These are phyloP conservation scores for Yamadazyma sp. DNA, from an alignment of 1,139 yeast genomes.

Conservation along the genomic window DNA sequence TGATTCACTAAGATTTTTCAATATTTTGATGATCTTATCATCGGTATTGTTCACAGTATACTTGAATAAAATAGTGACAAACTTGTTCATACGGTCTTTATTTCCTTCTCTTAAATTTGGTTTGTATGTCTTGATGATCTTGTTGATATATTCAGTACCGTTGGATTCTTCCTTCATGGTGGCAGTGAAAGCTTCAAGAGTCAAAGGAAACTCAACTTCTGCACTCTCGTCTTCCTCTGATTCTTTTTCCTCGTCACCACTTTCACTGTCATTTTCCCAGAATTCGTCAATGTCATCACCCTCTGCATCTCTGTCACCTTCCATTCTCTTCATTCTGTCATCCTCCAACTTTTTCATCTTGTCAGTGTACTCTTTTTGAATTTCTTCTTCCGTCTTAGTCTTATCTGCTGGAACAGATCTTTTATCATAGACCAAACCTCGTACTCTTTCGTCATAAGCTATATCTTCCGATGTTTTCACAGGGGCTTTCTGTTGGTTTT, in stretches of 20 bases:
- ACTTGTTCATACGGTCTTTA: conserved; percentile 67
- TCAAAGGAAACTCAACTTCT: conserved; percentile 15
- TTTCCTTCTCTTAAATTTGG: conserved; percentile 83
- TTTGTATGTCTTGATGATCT: conserved; percentile 61
- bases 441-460: conserved; percentile 73
- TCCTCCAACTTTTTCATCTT: conserved; percentile 69
- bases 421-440: conserved; percentile 78
- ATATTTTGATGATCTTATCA: conserved; percentile 41
- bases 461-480: conserved; percentile 47
- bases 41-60: conserved; percentile 36
- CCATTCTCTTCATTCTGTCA: conserved; percentile 83
- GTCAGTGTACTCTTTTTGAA: conserved; percentile 66
- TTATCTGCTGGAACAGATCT: conserved; percentile 96
- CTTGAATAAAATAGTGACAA: conserved; percentile 64
- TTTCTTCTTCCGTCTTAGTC: conserved; percentile 88
- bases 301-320: conserved; percentile 61
- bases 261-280: conserved; percentile 58
- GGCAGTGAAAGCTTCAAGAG: conserved; percentile 65
- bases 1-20: conserved; percentile 63
- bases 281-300: conserved; percentile 72
- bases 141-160: conserved; percentile 47
- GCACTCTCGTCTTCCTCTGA: conserved; percentile 22
- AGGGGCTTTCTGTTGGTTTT: conserved; percentile 18
- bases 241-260: conserved; percentile 25
- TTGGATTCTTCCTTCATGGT: conserved; percentile 29